Base-by-base conservation (phyloP, 2,329 filamentous ascomycete species). In the Paecilomyces niveus region DNA sequence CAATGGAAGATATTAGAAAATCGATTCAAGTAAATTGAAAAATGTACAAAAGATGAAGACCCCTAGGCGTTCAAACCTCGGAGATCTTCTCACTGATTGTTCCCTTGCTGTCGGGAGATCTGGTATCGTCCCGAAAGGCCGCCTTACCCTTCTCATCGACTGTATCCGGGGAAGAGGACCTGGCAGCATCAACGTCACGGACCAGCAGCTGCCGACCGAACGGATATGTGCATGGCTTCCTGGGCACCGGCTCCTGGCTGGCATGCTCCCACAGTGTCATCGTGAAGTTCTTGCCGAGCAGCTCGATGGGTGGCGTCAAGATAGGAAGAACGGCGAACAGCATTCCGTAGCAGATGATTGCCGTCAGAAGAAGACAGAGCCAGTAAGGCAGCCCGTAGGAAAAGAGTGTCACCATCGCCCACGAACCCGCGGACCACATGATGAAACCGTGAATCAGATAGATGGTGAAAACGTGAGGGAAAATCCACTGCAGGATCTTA, bases 381-480 rank as follows among this genome's bases (percentile, higher is more conserved):
- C 66, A 69, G 56, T 70, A 70, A 1, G 65, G 67, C n/a, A 65
- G 53, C 2, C 65, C 60, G 13, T 60, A 53, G 1, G 52, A 54
- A 18, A 55, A 61, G 9, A 70, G 45, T 7, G 58, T 58, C 13
- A 70, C 57, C 52, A 62, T 63, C 8, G 63, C 54, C 58, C 60
- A 63, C 10, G 69, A 59, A n/a, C 69, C 69, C 5, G 70, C 49
- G 6, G 63, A 62, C 69, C 69, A 72, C 59, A 71, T 70, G 22
- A 72, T 62, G 45, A 72, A 64, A 45, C 78, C 78, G 62, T 80
- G 78, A 53, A 79, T 69, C 8, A 80, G 72, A 62, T 80, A 80
- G 57, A 80, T 78, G 35, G 76, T 80, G 65, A 80, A 80, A 62
- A 79, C 76, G 64, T 80, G 78, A 4, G 78, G 78, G 65, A 80